These are phyloP conservation scores for Rhodocollybia butyracea DNA, from an alignment of 768 basidiomycete genomes.

Conservation along the genomic window DNA sequence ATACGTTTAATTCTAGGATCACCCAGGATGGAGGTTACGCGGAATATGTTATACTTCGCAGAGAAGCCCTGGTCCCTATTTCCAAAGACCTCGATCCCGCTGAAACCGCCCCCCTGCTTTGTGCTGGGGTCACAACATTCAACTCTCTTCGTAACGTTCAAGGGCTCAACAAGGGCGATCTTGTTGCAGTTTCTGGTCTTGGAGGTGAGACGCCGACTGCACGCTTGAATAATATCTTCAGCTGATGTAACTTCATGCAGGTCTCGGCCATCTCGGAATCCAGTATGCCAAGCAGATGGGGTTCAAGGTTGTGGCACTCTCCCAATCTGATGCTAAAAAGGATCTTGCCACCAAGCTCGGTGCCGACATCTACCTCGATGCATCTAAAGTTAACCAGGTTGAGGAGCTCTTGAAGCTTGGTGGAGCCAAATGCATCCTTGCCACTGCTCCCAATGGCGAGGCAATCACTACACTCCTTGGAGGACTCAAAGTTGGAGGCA, in stretches of 20 bases:
- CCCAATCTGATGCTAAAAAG: slow-evolving; percentile 1
- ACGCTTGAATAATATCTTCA: neutral
- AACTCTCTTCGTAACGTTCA: neutral
- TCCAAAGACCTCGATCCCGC: slow-evolving; percentile 3
- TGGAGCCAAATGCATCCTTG: neutral
- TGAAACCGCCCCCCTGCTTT: neutral
- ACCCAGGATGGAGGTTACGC: slow-evolving; percentile 4
- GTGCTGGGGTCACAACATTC: slow-evolving; percentile 1
- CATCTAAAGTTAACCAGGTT: slow-evolving; percentile 1
- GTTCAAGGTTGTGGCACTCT: slow-evolving; percentile 3
- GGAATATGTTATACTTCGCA: slow-evolving; percentile 1
- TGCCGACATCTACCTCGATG: slow-evolving; percentile 3
- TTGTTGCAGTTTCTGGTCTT: neutral
- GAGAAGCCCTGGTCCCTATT: neutral
- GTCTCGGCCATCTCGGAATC: slow-evolving; percentile 4
- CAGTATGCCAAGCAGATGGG: slow-evolving; percentile 2
- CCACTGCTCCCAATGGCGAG: neutral
- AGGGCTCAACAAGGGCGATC: neutral
- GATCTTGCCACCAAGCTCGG: slow-evolving; percentile 1
- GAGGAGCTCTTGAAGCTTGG: slow-evolving; percentile 1
- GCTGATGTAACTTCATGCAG: neutral
- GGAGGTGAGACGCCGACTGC: neutral
- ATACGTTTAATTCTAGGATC: neutral
- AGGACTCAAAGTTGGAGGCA: neutral
- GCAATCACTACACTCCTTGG: neutral